These are phyloP conservation scores for Populus euphratica DNA, from an alignment of 345 rosid genomes.

Conservation along the genomic window DNA sequence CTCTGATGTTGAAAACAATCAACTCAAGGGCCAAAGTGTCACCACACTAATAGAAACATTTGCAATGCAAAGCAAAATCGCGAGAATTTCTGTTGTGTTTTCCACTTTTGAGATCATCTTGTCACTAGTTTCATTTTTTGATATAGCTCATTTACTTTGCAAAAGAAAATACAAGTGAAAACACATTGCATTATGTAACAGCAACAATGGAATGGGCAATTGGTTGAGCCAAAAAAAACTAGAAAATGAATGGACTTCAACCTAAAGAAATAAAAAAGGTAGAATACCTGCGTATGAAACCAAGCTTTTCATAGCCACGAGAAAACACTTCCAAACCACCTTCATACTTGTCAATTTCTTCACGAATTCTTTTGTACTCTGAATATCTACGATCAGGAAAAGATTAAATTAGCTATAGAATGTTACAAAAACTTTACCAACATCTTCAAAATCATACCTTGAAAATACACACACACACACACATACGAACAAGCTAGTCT, in stretches of 20 bases:
- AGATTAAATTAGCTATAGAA: background rate
- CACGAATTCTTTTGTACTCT: slow-evolving; percentile 63
- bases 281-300: slow-evolving; percentile 71
- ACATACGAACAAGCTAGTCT: background rate
- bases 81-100: background rate
- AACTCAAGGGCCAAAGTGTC: background rate
- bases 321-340: slow-evolving; percentile 92
- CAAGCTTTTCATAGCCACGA: slow-evolving; percentile 88
- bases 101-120: background rate
- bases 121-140: background rate
- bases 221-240: background rate
- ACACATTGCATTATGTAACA: background rate
- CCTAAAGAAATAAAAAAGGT: background rate
- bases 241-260: background rate
- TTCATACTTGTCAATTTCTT: slow-evolving; percentile 68
- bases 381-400: slow-evolving; percentile 46
- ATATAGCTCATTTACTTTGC: background rate
- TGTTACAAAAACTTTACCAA: background rate
- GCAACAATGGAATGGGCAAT: slow-evolving; percentile 6
- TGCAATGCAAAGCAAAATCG: background rate
- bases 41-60: background rate
- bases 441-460: too few relatives aligned
- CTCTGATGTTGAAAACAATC: background rate
- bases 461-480: background rate
- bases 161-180: background rate